Conservation (phyloP, 2,329 filamentous ascomycete species). For the Hymenoscyphus fraxineus region DNA sequence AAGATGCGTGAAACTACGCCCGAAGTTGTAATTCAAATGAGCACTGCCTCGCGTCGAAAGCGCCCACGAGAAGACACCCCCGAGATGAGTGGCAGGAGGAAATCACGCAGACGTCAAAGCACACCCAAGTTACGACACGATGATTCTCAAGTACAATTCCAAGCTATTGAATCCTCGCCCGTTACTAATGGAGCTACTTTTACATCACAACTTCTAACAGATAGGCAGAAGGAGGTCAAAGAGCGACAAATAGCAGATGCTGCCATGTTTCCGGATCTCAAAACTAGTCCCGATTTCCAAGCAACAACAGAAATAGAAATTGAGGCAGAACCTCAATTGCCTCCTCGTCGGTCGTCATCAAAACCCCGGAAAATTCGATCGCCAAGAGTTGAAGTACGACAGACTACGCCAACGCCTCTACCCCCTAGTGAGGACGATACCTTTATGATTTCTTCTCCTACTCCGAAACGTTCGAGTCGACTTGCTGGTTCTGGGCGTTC, state of each 20-base stretch:
- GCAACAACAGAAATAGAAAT: conserved; percentile 17
- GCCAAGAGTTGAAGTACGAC: conserved; percentile 12
- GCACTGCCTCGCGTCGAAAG: conserved; percentile 17
- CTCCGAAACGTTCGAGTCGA: conserved; percentile 46
- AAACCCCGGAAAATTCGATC: conserved; percentile 14
- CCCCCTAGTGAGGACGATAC: conserved; percentile 28
- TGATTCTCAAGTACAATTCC: conserved; percentile 78
- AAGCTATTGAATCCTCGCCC: conserved; percentile 60
- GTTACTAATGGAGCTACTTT: conserved; percentile 42
- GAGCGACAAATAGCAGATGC: conserved; percentile 65
- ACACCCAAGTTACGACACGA: conserved; percentile 66
- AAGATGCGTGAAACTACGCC: conserved; percentile 20
- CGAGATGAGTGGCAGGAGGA: conserved; percentile 35
- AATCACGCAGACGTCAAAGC: conserved; percentile 33
- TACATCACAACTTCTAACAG: conserved; percentile 73
- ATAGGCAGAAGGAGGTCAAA: conserved; percentile 73
- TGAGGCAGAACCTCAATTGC: conserved; percentile 28
- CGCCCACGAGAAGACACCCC: conserved; percentile 28
- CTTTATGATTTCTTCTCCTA: conserved; percentile 55
- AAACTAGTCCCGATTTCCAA: conserved; percentile 46
- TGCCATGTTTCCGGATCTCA: conserved; percentile 64
- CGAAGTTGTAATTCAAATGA: conserved; percentile 24
- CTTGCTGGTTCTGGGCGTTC: conserved; percentile 43
- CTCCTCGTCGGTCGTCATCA: conserved; percentile 24
- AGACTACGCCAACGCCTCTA: conserved; percentile 28